A percentile compares a stretch with the other conserved stretches of the same genome.
phyloP scores from a whole-genome alignment of 768 basidiomycete genomes.

The Amanita fuliginea region DNA sequence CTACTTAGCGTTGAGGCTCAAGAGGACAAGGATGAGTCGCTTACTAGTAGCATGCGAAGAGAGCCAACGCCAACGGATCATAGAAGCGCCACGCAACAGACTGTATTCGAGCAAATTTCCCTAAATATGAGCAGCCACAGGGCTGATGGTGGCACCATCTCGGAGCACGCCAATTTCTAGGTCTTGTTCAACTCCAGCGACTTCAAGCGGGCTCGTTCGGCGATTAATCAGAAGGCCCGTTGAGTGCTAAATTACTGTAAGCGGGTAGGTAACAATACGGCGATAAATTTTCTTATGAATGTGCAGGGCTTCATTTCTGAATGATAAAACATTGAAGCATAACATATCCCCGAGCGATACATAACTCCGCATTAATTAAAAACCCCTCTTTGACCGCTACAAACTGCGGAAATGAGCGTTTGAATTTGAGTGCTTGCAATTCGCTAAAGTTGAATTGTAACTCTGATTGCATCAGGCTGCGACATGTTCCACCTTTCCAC shows the following conservation, averaged over 20 bases:
- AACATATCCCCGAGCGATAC: background rate
- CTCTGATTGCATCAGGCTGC: background rate
- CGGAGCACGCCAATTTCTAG: too few relatives aligned
- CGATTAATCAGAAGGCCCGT: background rate
- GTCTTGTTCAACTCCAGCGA: background rate
- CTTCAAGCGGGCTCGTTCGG: background rate
- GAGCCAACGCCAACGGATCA: background rate
- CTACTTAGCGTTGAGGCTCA: constrained; percentile 1
- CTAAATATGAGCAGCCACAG: background rate
- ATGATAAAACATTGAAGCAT: background rate
- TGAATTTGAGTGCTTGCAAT: background rate
- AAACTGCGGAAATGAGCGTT: background rate
- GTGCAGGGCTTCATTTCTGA: background rate
- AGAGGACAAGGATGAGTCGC: background rate
- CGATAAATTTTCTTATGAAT: background rate
- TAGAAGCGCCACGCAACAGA: background rate
- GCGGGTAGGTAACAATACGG: background rate
- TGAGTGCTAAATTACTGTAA: background rate
- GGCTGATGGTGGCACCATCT: background rate
- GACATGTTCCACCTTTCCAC: background rate
- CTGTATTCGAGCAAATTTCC: background rate
- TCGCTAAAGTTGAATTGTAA: background rate
- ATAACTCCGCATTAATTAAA: background rate
- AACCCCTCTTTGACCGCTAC: background rate
- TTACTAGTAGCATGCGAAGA: background rate